These are phyloP conservation scores for Pythium oligandrum DNA, from an alignment of 352 stramenopile genomes.

Conservation along the genomic window DNA sequence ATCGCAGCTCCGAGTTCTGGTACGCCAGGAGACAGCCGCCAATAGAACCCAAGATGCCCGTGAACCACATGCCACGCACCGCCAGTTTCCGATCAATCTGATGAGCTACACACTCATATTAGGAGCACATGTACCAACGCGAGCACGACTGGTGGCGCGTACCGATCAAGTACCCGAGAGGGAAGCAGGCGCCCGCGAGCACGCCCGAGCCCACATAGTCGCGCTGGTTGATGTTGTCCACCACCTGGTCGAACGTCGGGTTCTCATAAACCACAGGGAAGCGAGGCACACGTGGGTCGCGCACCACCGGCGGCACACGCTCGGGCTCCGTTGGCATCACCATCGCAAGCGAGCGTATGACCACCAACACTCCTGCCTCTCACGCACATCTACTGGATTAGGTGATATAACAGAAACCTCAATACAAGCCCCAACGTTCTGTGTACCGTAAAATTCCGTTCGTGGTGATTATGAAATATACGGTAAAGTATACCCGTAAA, in stretches of 20 bases:
- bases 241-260: conserved; percentile 55
- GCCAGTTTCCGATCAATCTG: conserved; percentile 61
- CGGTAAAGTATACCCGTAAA: no score
- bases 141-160: not conserved
- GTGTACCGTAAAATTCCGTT: no score
- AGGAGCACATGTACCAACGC: not conserved
- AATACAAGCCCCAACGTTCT: no score
- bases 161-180: conserved; percentile 72
- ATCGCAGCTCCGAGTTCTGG: conserved; percentile 74
- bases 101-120: conserved; percentile 22
- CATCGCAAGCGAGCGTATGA: not conserved
- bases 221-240: conserved; percentile 42
- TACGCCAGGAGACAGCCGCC: conserved; percentile 59
- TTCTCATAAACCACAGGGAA: conserved; percentile 68
- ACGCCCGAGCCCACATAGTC: conserved; percentile 43
- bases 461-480: no score
- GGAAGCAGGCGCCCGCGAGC: conserved; percentile 48
- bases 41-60: conserved; percentile 58
- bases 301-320: conserved; percentile 34
- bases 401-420: no score
- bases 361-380: no score
- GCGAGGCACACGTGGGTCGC: conserved; percentile 50
- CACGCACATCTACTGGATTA: no score
- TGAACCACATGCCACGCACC: conserved; percentile 70
- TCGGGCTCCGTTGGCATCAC: conserved; percentile 20